phyloP scores from a whole-genome alignment of 345 rosid species.

The Hibiscus mutabilis region DNA sequence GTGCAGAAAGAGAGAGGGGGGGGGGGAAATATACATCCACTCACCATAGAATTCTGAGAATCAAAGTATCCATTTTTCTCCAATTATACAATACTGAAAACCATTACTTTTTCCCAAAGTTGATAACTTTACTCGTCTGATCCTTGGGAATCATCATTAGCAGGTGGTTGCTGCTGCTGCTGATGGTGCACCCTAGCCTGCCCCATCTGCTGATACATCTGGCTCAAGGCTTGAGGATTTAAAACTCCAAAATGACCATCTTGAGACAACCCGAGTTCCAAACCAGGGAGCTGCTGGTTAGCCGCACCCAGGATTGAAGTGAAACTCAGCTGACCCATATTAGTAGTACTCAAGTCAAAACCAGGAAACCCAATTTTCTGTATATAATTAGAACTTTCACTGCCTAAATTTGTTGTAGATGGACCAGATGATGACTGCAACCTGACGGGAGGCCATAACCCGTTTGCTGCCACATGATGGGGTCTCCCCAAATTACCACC shows the following conservation, averaged over 20 bases:
- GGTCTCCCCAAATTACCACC: constrained; percentile 63
- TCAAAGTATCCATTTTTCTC: constrained; percentile 15
- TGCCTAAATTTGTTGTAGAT: background rate
- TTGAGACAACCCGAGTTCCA: constrained; percentile 1
- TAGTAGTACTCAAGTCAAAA: background rate
- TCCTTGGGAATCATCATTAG: constrained; percentile 84
- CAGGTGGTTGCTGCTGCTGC: constrained; percentile 23
- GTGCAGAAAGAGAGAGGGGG: constrained; percentile 21
- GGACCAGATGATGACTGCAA: constrained; percentile 1
- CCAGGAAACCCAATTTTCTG: background rate
- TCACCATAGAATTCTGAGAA: constrained; percentile 29
- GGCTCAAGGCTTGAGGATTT: background rate
- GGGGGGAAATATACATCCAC: constrained; percentile 25
- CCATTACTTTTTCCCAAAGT: constrained; percentile 20
- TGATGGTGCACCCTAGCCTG: constrained; percentile 17
- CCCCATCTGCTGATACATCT: constrained; percentile 2
- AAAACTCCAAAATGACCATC: background rate
- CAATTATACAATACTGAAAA: constrained; percentile 44
- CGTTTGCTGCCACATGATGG: constrained; percentile 1
- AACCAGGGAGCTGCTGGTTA: constrained; percentile 4
- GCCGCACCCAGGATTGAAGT: background rate
- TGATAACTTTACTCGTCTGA: constrained; percentile 47
- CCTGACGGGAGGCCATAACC: background rate
- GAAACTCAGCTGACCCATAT: background rate
- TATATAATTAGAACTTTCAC: background rate